Base-by-base conservation (phyloP, 140 eudicot genomes). In the Artemisia princeps region DNA sequence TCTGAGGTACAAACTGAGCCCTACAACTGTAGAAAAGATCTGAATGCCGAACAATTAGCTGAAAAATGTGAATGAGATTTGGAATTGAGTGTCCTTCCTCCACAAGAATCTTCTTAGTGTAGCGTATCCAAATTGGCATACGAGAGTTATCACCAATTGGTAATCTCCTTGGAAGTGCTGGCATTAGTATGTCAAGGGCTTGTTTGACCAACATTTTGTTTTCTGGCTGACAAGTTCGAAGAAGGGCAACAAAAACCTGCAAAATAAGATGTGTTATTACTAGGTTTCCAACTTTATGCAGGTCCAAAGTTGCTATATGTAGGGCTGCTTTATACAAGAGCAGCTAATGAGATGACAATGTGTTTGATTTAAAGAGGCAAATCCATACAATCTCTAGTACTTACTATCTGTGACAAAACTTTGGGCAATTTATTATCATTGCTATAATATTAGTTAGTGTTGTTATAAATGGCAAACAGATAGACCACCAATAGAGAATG, bases 51-150 rank as follows among this genome's bases (percentile, higher is more conserved):
- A 94, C 99, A 65, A 94, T 88, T 62, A 94, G 96, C 84, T 94
- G 99, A 70, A 94, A 94, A 54, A 94, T 88, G 81, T 94, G 99
- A 64, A 94, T 88, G 70, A 94, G 85, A 75, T 94, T 94, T 15
- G 99, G 99, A 51, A 94, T 82, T 0, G 99, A 94, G 73, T 94
- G 99, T 16, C 99, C 99, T 88, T 94, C 99, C 81, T 94, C 99
- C 53, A 94, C 99, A 52, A 94, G 95, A 45, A 94, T 94, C 74
- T 94, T 94, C 74, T 88, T 94, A 3, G 99, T 94, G 87, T 94
- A 94, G 40, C 99, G 99, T 69, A 94, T 94, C 99, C 99, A 94
- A 65, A 94, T 86, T 20, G 99, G 99, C 99, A 94, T 94, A 64
- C 99, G 96, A 48, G 95, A 89, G 61, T 73, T 78, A 16, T 88